phyloP scores from a whole-genome alignment of 148 eudicot genomes.

The Fagopyrum esculentum region DNA sequence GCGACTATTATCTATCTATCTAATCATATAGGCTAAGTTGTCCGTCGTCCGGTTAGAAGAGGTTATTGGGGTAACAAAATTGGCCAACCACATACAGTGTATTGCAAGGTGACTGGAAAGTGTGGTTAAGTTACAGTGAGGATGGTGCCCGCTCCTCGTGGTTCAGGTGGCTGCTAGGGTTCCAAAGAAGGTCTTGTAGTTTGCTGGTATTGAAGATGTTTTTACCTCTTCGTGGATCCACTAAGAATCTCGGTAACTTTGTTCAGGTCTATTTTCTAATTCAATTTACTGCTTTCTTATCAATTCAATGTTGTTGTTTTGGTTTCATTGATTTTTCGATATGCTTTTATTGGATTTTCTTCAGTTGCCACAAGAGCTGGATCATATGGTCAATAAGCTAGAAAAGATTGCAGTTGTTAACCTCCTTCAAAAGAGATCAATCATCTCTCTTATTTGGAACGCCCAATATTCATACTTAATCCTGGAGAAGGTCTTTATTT shows the following conservation, averaged over 20 bases:
- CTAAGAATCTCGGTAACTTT: constrained; percentile 85
- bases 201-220: constrained; percentile 89
- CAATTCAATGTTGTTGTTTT: not conserved
- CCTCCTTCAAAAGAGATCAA: constrained; percentile 71
- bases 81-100: too few relatives aligned
- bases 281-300: not conserved
- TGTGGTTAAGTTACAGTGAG: too few relatives aligned
- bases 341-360: not conserved
- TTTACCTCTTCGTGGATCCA: constrained; percentile 76
- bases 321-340: too few relatives aligned
- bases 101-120: too few relatives aligned
- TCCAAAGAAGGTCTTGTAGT: constrained; percentile 85
- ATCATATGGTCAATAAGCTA: constrained; percentile 79
- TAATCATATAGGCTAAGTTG: constrained; percentile 1
- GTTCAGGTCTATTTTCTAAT: constrained; percentile 48
- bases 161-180: constrained; percentile 88
- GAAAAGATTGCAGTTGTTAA: constrained; percentile 87
- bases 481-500: constrained; percentile 61
- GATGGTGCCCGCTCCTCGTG: constrained; percentile 19
- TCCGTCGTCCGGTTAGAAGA: constrained; percentile 76
- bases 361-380: constrained; percentile 58
- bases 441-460: constrained; percentile 89
- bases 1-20: not conserved
- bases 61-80: constrained; percentile 76
- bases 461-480: constrained; percentile 81